Evolutionary conservation across 2,329 filamentous ascomycete species (phyloP), one percentile per base, ranked within the genome.

Genomic region (Diaporthe destruens): DNA sequence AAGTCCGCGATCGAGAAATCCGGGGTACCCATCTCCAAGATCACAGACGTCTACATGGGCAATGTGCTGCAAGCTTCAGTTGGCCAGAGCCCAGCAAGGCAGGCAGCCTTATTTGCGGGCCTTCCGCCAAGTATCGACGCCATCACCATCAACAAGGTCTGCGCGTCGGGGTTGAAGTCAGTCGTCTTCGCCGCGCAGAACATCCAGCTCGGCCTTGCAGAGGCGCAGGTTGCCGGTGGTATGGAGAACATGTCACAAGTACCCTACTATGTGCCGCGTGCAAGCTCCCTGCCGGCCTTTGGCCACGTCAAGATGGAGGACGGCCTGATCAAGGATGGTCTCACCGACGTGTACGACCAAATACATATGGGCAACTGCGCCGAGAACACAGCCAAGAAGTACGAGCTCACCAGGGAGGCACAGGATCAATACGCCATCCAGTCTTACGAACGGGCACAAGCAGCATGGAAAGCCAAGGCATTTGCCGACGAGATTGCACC

Each of bases 171-270:
- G 6, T 87, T 99, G 76, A 99, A 99, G 83, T 93, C 96, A 1
- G 95, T 98, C 6, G 91, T 89, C 29, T 89, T 98, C 56, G 96
- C 96, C 1, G 96, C 96, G 1, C 94, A 98, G 80, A 96, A 97
- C 80, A 98, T 98, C 77, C 94, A 98, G 83, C 89, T 99, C 14
- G 96, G 96, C 6, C 88, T 97, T 12, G 90, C 94, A 20, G 94
- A 97, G 79, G 95, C 93, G 0, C 93, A 97, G 81, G 88, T 98
- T 9, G 96, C 96, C 1, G 96, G 96, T 75, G 96, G 96, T 69
- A 98, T 99, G 93, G 96, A 99, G 85, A 98, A 94, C 83, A 99
- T 99, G 96, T 94, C 94, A 7, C 89, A 93, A 51, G 94, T 98
- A 6, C 96, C 96, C 3, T 97, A 97, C 83, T 98, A 98, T 80